These are phyloP conservation scores for Kwoniella sp. DNA, from an alignment of 768 basidiomycete genomes.

Conservation along the genomic window DNA sequence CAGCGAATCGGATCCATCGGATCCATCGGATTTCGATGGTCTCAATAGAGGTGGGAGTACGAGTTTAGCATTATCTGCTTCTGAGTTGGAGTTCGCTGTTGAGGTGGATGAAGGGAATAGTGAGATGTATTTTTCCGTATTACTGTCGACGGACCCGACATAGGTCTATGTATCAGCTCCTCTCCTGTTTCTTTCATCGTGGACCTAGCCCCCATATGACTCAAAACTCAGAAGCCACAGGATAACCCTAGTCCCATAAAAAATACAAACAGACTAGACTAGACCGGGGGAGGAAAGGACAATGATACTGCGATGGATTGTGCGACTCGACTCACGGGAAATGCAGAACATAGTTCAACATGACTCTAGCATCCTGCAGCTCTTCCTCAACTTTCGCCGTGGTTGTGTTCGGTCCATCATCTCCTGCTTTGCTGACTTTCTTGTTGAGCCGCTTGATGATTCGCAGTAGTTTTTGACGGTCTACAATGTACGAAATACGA, in stretches of 20 bases:
- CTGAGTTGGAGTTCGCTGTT: conserved; percentile 14
- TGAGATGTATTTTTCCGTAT: conserved; percentile 82
- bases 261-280: no score
- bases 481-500: background rate
- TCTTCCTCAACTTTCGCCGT: conserved; percentile 60
- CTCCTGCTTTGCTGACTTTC: conserved; percentile 16
- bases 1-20: conserved; percentile 3
- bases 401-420: conserved; percentile 42
- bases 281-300: no score
- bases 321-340: conserved; percentile 59
- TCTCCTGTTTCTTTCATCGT: no score
- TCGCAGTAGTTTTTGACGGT: conserved; percentile 81
- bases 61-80: conserved; percentile 23
- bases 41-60: conserved; percentile 16
- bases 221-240: no score
- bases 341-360: conserved; percentile 79
- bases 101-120: conserved; percentile 61
- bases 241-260: no score
- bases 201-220: no score
- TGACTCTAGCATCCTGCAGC: conserved; percentile 71
- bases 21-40: no score
- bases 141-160: conserved; percentile 65
- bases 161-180: no score
- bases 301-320: no score
- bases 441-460: conserved; percentile 61